Evolutionary conservation across 805 yeast species (phyloP).

Genomic region (Metahyphopichia silvanorum): DNA sequence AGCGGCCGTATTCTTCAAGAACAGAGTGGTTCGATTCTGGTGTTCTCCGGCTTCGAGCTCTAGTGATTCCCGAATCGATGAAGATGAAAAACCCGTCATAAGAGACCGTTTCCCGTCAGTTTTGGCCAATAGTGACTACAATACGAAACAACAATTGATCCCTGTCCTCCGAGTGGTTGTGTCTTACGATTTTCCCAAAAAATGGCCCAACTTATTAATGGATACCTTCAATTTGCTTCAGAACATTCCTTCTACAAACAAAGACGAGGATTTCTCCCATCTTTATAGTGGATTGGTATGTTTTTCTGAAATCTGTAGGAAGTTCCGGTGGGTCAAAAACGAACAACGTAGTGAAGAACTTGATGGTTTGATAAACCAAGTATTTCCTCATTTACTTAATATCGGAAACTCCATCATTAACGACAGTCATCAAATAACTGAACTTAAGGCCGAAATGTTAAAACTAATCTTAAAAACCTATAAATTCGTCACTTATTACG

Average conservation of each 20-base stretch:
- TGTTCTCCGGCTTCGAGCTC: slow-evolving; percentile 7
- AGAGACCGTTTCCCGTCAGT: slow-evolving; percentile 67
- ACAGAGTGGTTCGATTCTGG: slow-evolving; percentile 70
- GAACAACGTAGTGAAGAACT: slow-evolving; percentile 32
- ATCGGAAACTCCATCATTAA: slow-evolving; percentile 57
- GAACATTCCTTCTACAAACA: slow-evolving; percentile 13
- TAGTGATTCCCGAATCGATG: slow-evolving; percentile 39
- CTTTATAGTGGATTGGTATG: slow-evolving; percentile 68
- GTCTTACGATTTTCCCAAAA: slow-evolving; percentile 28
- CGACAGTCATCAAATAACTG: slow-evolving; percentile 19
- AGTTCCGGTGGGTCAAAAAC: slow-evolving; percentile 69
- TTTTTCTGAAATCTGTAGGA: slow-evolving; percentile 64
- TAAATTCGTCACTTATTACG: slow-evolving; percentile 72
- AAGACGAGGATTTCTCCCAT: slow-evolving; percentile 19
- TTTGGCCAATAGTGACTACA: slow-evolving; percentile 38
- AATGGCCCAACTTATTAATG: slow-evolving; percentile 35
- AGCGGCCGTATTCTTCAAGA: slow-evolving; percentile 81
- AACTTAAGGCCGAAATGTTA: slow-evolving; percentile 62
- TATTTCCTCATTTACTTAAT: slow-evolving; percentile 63
- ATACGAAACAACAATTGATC: slow-evolving; percentile 36
- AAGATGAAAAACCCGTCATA: slow-evolving; percentile 72
- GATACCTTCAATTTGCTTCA: slow-evolving; percentile 31
- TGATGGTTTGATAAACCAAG: slow-evolving; percentile 46
- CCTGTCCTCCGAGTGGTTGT: slow-evolving; percentile 34
- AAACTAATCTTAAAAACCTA: slow-evolving; percentile 70